Evolutionary conservation across 148 eudicot genomes (phyloP), one percentile per base, ranked within the genome.

Genomic region (Cornus kousa): DNA sequence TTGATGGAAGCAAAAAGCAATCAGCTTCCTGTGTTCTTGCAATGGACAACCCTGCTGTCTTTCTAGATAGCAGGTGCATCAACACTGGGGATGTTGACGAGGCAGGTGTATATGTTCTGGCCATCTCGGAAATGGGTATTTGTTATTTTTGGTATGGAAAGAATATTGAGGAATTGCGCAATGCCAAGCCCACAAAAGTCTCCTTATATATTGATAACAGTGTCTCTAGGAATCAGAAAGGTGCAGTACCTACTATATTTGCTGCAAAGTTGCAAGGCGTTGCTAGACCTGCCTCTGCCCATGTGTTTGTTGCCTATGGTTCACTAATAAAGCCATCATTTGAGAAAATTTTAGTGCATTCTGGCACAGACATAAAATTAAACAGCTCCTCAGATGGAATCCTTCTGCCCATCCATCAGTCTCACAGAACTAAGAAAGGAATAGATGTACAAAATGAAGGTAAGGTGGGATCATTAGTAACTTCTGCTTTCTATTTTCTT

Each of bases 1-100:
- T 88, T 77, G 97, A 91, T 84, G 91, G 94, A 39, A 85, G 93
- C 84, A 96, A 96, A 89, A 94, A 83, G 73, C 83, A 91, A 80
- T 89, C 94, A 66, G 88, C 98, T 13, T 87, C 87, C 70, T 85
- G 91, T 79, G 87, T 83, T 81, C 97, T 96, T 77, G 89, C 97
- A 39, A 92, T 96, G 99, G 99, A 96, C 70, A 94, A 96, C 72
- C 97, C 98, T 84, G 90, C 98, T 81, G 86, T 96, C 72, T 96
- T 85, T 78, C 80, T 96, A 32, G 98, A 92, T 80, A 81, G 90
- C 86, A 86, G 71, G 69, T 83, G 62, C 77, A 22, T 82, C 75
- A 86, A 78, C 55, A 75, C 78, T 70, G 89, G 80, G 73, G 89
- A 87, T 84, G 80, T 74, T 75, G 89, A 88, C 50, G 80, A 76